Base-by-base conservation (phyloP, 495 filamentous ascomycete species). In the Xylaria telfairii region DNA sequence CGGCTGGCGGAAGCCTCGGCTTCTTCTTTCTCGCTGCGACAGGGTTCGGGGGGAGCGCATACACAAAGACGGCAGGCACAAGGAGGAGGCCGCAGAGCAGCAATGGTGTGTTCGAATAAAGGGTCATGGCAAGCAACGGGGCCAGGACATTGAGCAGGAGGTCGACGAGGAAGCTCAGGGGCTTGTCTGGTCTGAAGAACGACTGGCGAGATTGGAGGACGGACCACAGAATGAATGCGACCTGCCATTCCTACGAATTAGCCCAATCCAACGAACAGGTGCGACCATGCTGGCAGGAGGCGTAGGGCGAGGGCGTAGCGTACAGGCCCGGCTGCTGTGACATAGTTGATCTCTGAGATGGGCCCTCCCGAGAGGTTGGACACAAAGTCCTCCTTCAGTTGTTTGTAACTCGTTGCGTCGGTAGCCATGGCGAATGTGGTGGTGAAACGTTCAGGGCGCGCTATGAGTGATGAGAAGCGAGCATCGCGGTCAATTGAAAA, bases 381-480 rank as follows among this genome's bases (percentile, higher is more conserved):
- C 74, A 99, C 96, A 76, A 97, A 97, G 67, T 93, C 93, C 85
- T 97, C 94, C 80, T 98, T 99, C 62, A 90, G 86, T 63, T 90
- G 87, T 83, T 98, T 99, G 83, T 97, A 95, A 80, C 84, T 90
- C 17, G 80, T 78, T 59, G 78, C 67, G 69, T 75, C 73, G 71
- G 71, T 70, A 39, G 75, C 73, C 83, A 84, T 84, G 69, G 61
- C 37, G 57, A 65, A 47, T 17, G 39, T 5, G 28, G 51, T 24
- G 4, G 59, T 28, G 39, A 6, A n/a, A 34, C 15, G 7, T 69
- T 53, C 3, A 56, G 32, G 30, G 28, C 0, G 59, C 10, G 57
- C 59, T 70, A 56, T 44, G 3, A 32, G 39, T 41, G 41, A 32
- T 59, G 19, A 49, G 26, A 59, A 65, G 37, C 6, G 39, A 64